These are phyloP conservation scores for Linum lewisii DNA, from an alignment of 345 rosid species.

Conservation along the genomic window DNA sequence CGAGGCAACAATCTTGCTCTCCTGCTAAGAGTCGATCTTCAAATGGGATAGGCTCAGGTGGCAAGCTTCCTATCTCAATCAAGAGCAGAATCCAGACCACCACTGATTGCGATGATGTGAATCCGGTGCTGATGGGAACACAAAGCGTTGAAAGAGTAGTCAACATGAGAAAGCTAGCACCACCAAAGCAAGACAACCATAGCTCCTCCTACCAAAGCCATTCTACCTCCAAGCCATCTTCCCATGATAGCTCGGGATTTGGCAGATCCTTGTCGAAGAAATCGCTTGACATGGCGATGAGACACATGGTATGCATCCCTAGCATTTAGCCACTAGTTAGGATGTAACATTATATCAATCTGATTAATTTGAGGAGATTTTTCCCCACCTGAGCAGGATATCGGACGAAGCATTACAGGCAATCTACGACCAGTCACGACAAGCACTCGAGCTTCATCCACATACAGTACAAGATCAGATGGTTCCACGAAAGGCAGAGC, in stretches of 20 bases:
- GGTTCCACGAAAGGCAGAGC: constrained; percentile 21
- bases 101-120: constrained; percentile 14
- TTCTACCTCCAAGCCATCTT: constrained; percentile 15
- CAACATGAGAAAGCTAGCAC: constrained; percentile 23
- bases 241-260: not conserved
- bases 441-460: constrained; percentile 58
- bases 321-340: not conserved
- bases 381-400: constrained; percentile 17
- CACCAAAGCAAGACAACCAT: constrained; percentile 31
- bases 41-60: not conserved
- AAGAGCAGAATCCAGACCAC: constrained; percentile 9
- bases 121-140: constrained; percentile 22
- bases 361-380: too few relatives aligned
- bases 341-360: too few relatives aligned
- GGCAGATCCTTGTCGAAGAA: constrained; percentile 24
- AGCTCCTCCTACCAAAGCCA: constrained; percentile 14
- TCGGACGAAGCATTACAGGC: constrained; percentile 18
- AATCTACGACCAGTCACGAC: constrained; percentile 32
- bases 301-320: constrained; percentile 19
- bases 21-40: constrained; percentile 16
- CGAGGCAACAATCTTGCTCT: constrained; percentile 23
- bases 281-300: constrained; percentile 25
- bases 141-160: constrained; percentile 26
- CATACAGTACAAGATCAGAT: constrained; percentile 23
- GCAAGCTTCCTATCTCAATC: constrained; percentile 1